These are phyloP conservation scores for Populus simonii DNA, from an alignment of 345 rosid genomes.

Conservation along the genomic window DNA sequence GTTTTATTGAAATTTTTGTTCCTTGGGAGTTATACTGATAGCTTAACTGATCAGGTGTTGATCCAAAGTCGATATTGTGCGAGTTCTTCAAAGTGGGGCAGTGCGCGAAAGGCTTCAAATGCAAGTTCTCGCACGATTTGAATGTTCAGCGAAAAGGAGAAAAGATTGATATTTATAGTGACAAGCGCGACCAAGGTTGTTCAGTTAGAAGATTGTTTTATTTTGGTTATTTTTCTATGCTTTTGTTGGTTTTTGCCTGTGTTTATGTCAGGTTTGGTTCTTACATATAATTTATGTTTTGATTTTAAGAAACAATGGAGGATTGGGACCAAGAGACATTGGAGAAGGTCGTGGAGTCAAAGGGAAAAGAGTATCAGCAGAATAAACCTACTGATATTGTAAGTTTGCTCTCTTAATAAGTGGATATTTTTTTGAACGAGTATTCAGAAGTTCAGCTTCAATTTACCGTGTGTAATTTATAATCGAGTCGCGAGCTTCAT, in stretches of 20 bases:
- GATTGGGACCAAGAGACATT: constrained; percentile 96
- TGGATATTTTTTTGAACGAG: not conserved
- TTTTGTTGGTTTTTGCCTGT: not conserved
- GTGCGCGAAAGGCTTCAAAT: constrained; percentile 84
- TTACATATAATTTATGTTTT: constrained; percentile 1
- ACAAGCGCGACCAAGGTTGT: constrained; percentile 80
- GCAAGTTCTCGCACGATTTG: constrained; percentile 95
- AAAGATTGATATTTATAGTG: constrained; percentile 85
- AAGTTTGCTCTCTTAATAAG: constrained; percentile 20
- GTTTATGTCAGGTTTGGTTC: constrained; percentile 2
- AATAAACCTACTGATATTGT: constrained; percentile 95
- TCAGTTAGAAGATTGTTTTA: not conserved
- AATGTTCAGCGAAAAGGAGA: constrained; percentile 97
- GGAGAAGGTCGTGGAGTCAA: constrained; percentile 89
- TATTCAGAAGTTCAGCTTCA: not conserved
- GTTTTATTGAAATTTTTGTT: not conserved
- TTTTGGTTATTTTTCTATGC: not conserved
- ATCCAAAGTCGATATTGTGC: constrained; percentile 90
- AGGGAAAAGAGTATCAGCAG: constrained; percentile 77
- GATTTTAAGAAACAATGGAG: constrained; percentile 66
- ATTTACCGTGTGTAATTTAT: not conserved
- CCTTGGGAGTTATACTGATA: not conserved
- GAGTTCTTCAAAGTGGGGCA: constrained; percentile 91
- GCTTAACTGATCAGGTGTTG: constrained; percentile 57
- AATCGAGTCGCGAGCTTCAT: not conserved